A percentile compares a stretch with the other conserved stretches of the same genome.
Evolutionary conservation across 2,329 filamentous ascomycete species (phyloP).

Genomic region (Sordariomycetes sp.): DNA sequence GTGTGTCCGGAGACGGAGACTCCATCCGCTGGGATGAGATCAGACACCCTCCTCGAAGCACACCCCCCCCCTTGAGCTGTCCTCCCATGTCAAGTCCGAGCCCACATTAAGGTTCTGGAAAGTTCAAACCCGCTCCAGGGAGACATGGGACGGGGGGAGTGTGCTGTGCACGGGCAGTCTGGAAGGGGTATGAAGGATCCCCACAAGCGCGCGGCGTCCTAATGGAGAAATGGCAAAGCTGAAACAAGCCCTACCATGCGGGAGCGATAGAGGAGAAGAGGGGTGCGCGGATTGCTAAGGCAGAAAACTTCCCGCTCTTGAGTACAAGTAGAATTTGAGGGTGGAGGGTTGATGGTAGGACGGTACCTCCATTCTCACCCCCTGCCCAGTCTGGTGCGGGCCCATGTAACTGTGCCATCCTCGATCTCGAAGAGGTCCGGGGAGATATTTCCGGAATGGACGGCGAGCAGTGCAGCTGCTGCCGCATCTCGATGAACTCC

Average conservation of each 20-base stretch:
- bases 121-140: neutral
- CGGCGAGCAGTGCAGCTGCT: neutral
- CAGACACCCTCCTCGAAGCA: neutral
- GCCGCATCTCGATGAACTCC: neutral
- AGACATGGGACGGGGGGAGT: neutral
- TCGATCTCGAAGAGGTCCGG: neutral
- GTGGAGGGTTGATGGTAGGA: neutral
- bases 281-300: slow-evolving; percentile 6
- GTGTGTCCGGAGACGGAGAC: neutral
- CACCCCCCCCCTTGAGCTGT: neutral
- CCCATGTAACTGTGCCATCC: neutral
- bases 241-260: slow-evolving; percentile 33
- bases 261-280: slow-evolving; percentile 1
- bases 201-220: slow-evolving; percentile 20
- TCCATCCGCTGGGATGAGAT: neutral
- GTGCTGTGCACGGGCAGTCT: neutral
- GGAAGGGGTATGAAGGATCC: neutral
- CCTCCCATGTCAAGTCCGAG: neutral
- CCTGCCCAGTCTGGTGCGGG: neutral
- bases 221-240: slow-evolving; percentile 26
- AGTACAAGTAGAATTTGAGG: neutral
- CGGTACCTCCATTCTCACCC: neutral
- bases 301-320: neutral
- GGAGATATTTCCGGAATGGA: neutral
- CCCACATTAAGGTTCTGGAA: neutral